These are phyloP conservation scores for Nelumbo lutea DNA, from an alignment of 164 flowering plant species.

Conservation along the genomic window DNA sequence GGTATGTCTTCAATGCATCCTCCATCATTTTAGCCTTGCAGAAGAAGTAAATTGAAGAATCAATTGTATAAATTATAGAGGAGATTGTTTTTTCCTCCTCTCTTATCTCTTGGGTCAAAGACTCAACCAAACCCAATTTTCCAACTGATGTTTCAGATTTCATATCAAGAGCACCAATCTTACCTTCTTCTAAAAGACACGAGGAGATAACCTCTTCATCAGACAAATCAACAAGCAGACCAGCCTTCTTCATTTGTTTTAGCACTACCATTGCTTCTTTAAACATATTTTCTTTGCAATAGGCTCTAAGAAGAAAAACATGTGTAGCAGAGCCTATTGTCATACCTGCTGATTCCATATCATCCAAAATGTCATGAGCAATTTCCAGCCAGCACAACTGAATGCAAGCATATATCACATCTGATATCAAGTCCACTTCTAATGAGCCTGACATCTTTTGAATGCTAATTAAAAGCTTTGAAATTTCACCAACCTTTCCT, in stretches of 20 bases:
- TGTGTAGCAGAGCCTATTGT: slow-evolving; percentile 25
- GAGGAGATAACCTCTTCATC: slow-evolving; percentile 25
- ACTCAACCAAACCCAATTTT: slow-evolving; percentile 34
- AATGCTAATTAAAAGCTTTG: slow-evolving; percentile 47
- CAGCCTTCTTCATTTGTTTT: slow-evolving; percentile 54
- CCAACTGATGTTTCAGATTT: not conserved
- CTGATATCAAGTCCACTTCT: slow-evolving; percentile 29
- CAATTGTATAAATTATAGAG: slow-evolving; percentile 37
- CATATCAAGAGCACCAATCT: not conserved
- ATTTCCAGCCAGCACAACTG: slow-evolving; percentile 63
- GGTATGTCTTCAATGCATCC: slow-evolving; percentile 59
- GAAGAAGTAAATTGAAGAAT: slow-evolving; percentile 76
- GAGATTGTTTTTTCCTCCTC: slow-evolving; percentile 24
- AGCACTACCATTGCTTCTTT: slow-evolving; percentile 53
- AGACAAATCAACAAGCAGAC: slow-evolving; percentile 21
- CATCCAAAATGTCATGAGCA: slow-evolving; percentile 88
- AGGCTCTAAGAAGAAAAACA: slow-evolving; percentile 47
- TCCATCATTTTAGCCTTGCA: slow-evolving; percentile 83
- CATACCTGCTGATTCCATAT: slow-evolving; percentile 46
- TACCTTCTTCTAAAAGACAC: slow-evolving; percentile 15
- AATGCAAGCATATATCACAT: slow-evolving; percentile 61
- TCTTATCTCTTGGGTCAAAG: slow-evolving; percentile 33
- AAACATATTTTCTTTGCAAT: slow-evolving; percentile 39
- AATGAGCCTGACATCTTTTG: slow-evolving; percentile 22
- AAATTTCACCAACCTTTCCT: slow-evolving; percentile 40